Base-by-base conservation (phyloP, 108 stramenopile species). In the Mediolabrus comicus region DNA sequence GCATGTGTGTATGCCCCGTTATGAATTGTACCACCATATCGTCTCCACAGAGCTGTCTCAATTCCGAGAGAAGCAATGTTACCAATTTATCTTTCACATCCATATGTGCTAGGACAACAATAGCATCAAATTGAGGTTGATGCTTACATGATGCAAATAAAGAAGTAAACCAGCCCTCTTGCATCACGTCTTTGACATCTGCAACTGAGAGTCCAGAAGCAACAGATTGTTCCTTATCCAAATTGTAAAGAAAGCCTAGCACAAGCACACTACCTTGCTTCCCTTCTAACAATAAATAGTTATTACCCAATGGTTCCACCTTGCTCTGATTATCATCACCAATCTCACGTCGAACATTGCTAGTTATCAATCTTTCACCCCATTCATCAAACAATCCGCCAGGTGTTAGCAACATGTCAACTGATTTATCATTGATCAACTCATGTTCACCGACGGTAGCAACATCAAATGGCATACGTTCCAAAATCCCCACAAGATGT, bases 161-260 rank as follows among this genome's bases (percentile, higher is more conserved):
- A 6, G 62, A 11, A 13, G 27, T 16, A 73, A 94, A 94, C 92
- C 92, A 94, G 2, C 25, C 16, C 61, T 83, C 59, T 35, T 83
- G 9, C 1, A 88, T 69, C 12, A 75, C 82, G 19, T 83, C 74
- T 53, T 79, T 75, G 0, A 87, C 84, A 22, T 55, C 17, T 36
- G 83, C 55, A 10, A 94, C 88, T 13, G 62, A 69, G 8, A 85
- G 67, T 24, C 46, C 46, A 22, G 19, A n/a, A n/a, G n/a, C 19
- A 16, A 67, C 63, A 30, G 53, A 25, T 29, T 55, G 46, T 33
- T 84, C 39, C 12, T 74, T 69, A 33, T 25, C 17, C 83, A 86
- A 71, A 43, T 94, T 71, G 75, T 87, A 94, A n/a, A 94, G 65
- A 71, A 94, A 94, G 27, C 92, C 92, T 68, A 91, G 87, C 19